A percentile compares a stretch with the other conserved stretches of the same genome.
Conservation (phyloP, 2,329 filamentous ascomycete species). For the Ustulina deusta region DNA sequence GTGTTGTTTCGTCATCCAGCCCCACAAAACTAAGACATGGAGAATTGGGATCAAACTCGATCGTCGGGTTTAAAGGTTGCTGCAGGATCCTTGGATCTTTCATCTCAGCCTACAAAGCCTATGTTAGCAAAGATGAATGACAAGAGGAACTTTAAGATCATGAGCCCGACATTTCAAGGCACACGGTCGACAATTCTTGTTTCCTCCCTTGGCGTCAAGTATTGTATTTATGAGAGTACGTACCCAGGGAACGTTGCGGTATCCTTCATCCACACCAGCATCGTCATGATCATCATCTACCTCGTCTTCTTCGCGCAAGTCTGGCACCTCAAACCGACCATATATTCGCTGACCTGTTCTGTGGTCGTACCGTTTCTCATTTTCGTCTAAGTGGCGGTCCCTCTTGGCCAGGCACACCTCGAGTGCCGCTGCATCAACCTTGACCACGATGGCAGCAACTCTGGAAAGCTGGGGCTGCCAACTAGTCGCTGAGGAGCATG, state of each 20-base stretch:
- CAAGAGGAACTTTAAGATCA: not conserved
- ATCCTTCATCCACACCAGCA: constrained; percentile 64
- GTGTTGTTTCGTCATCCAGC: not conserved
- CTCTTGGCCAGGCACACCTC: constrained; percentile 75
- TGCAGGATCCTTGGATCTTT: constrained; percentile 75
- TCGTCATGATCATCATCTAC: constrained; percentile 63
- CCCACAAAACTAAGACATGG: constrained; percentile 5
- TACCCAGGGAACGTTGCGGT: constrained; percentile 67
- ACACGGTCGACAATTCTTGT: not conserved
- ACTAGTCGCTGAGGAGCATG: constrained; percentile 70
- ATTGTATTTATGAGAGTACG: constrained; percentile 3
- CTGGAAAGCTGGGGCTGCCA: constrained; percentile 74
- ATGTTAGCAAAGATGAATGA: constrained; percentile 18
- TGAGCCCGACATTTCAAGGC: not conserved
- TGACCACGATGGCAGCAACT: constrained; percentile 75
- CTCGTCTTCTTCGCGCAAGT: constrained; percentile 70
- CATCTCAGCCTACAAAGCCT: constrained; percentile 61
- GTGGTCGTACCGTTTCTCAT: constrained; percentile 71
- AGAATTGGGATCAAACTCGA: constrained; percentile 15
- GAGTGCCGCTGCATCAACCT: constrained; percentile 62
- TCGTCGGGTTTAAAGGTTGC: constrained; percentile 48
- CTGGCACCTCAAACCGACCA: constrained; percentile 80
- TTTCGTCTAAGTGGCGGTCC: constrained; percentile 69
- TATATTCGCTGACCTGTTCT: constrained; percentile 79
- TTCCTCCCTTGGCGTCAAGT: not conserved